These are phyloP conservation scores for Clonostachys chloroleuca DNA, from an alignment of 2,329 filamentous ascomycete species.

Conservation along the genomic window DNA sequence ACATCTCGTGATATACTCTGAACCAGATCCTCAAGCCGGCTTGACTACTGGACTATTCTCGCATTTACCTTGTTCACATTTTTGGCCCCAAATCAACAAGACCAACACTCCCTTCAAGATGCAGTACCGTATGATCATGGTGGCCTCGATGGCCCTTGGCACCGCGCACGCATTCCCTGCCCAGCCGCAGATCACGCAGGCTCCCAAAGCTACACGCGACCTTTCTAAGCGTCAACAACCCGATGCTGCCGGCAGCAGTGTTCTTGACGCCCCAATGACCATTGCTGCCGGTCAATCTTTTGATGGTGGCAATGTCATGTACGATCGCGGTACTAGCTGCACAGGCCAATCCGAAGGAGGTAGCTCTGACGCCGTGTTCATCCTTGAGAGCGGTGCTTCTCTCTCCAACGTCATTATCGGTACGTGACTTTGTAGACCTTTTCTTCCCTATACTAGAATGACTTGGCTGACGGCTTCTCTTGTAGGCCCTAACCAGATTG, in stretches of 20 bases:
- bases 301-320: conserved; percentile 21
- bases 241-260: conserved; percentile 9
- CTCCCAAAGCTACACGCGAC: background rate
- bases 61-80: no score
- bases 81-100: no score
- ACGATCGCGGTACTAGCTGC: conserved; percentile 16
- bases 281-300: conserved; percentile 17
- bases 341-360: conserved; percentile 14
- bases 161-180: no score
- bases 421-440: no score
- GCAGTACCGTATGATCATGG: no score
- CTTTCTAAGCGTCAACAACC: conserved; percentile 7
- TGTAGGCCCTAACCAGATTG: conserved; percentile 33
- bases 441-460: no score
- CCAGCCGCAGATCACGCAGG: no score
- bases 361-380: conserved; percentile 38
- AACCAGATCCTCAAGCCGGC: no score
- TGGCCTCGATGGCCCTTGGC: background rate
- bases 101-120: no score
- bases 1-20: no score
- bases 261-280: conserved; percentile 14
- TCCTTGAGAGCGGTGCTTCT: conserved; percentile 41
- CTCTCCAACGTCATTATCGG: conserved; percentile 48
- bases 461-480: no score
- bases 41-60: no score